phyloP scores from a whole-genome alignment of 2,329 filamentous ascomycete genomes.

The Fusarium sp. region DNA sequence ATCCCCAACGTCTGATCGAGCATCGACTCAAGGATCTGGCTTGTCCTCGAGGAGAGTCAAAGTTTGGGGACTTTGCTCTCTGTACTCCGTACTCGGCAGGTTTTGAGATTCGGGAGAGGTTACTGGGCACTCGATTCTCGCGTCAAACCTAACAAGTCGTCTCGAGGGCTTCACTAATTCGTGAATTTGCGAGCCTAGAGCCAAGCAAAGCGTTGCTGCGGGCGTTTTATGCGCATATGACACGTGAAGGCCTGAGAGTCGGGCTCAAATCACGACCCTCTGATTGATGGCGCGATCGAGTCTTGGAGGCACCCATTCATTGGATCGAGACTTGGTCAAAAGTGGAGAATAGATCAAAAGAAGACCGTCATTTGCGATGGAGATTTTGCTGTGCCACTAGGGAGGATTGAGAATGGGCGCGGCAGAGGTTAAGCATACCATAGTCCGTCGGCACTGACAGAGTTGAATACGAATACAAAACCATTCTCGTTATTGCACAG shows the following conservation, averaged over 20 bases:
- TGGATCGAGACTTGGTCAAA: not conserved
- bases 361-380: not conserved
- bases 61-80: not conserved
- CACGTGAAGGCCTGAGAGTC: not conserved
- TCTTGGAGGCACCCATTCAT: not conserved
- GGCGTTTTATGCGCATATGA: not conserved
- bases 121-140: not conserved
- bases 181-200: not conserved
- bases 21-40: not conserved
- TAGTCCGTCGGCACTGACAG: not conserved
- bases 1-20: not conserved
- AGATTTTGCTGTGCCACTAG: not conserved
- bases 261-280: not conserved
- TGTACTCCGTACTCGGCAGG: not conserved
- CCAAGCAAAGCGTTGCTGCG: not conserved
- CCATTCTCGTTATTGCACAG: not conserved
- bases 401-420: not conserved
- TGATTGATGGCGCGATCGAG: not conserved
- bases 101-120: not conserved
- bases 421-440: not conserved
- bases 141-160: not conserved
- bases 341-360: not conserved
- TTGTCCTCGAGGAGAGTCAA: not conserved
- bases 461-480: not conserved
- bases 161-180: not conserved